phyloP scores from a whole-genome alignment of 75 land plant genomes.

The Chamaecyparis obtusa region DNA sequence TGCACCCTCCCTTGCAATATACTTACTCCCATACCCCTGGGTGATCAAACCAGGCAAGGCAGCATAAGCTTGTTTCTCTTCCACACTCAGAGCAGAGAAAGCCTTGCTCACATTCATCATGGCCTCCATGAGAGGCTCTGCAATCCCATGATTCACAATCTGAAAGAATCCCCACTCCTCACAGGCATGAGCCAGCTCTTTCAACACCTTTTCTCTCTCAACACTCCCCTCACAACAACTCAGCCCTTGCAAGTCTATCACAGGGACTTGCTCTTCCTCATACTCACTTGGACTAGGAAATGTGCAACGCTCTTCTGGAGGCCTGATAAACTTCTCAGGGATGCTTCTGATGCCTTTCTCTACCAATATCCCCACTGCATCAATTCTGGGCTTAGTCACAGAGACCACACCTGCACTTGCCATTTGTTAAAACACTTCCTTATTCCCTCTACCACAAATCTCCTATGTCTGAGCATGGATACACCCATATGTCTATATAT shows the following conservation, averaged over 20 bases:
- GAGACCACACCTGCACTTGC: background rate
- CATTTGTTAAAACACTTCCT: background rate
- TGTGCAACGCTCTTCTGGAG: background rate
- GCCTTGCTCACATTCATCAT: background rate
- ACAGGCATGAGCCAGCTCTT: conserved; percentile 10
- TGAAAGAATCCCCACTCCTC: conserved; percentile 32
- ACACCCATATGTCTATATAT: background rate
- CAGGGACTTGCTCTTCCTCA: background rate
- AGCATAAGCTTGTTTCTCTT: conserved; percentile 3
- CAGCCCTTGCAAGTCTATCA: conserved; percentile 6
- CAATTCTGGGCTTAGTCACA: background rate
- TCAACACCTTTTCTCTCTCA: conserved; percentile 3
- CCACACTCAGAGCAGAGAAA: background rate
- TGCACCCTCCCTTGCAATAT: background rate
- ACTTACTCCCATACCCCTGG: background rate
- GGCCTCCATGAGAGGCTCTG: background rate
- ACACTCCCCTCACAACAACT: background rate
- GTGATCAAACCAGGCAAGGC: background rate
- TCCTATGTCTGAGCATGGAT: background rate
- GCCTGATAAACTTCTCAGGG: conserved; percentile 3
- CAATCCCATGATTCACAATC: conserved; percentile 13
- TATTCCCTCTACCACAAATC: no score
- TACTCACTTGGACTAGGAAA: background rate
- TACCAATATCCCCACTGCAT: conserved; percentile 1
- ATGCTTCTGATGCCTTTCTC: conserved; percentile 9